Evolutionary conservation across 371 early-diverging fungal species (phyloP).

Genomic region (Saksenaea oblongispora): DNA sequence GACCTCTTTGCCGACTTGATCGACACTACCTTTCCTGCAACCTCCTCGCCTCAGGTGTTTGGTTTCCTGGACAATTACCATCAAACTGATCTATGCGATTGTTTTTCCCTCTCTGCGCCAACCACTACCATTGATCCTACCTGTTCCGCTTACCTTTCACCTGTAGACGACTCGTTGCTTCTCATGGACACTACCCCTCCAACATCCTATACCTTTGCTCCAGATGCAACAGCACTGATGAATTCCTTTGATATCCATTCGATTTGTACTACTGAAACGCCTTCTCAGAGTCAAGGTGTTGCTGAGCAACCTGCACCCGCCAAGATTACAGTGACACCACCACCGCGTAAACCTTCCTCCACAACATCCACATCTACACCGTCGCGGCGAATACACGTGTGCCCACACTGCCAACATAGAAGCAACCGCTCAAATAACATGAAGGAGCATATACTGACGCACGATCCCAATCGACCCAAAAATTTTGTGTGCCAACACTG

Average conservation of each 20-base stretch:
- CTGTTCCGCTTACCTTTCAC: background rate
- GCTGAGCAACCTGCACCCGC: background rate
- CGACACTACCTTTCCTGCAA: background rate
- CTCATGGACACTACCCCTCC: background rate
- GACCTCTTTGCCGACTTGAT: background rate
- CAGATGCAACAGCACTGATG: no score
- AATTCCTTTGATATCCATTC: background rate
- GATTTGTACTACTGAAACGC: background rate
- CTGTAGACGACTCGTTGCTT: background rate
- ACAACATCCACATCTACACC: constrained; percentile 8
- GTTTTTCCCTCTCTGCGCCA: background rate
- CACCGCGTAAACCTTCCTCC: background rate
- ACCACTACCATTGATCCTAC: background rate
- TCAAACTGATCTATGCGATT: background rate
- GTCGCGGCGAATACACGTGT: constrained; percentile 22
- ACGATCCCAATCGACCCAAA: constrained; percentile 42
- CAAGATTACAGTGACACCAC: background rate
- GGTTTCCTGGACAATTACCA: background rate
- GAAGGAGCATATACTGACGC: constrained; percentile 45
- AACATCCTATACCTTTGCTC: background rate
- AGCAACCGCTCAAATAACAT: constrained; percentile 46
- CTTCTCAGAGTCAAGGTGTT: background rate
- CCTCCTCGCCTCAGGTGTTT: background rate
- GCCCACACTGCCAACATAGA: constrained; percentile 36
- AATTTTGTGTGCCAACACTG: constrained; percentile 48